Evolutionary conservation across 371 early-diverging fungal genomes (phyloP), one percentile per base, ranked within the genome.

Genomic region (Amoeboaphelidium protococcarum): DNA sequence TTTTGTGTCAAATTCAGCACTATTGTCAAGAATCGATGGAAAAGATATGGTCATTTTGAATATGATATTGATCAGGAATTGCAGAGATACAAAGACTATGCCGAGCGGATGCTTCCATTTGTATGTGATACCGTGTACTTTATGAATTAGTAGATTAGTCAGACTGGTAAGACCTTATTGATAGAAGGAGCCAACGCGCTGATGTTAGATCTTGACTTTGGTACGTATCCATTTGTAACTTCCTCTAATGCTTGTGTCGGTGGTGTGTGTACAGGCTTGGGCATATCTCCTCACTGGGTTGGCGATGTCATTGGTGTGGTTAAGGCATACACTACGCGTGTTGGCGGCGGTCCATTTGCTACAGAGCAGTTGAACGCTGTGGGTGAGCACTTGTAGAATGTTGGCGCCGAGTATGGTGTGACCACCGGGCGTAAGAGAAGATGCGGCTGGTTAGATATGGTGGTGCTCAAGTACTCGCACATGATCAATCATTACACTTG

Each of bases 241-340:
- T 83, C 84, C 22, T 85, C 86, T 48, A 83, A 76, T 67, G 87
- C 89, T 21, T 67, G 78, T 27, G 57, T 91, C 25, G 95, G 91
- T 52, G 95, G 95, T 57, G 91, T 87, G 44, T 82, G 80, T 60
- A 88, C 90, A 25, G 95, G 95, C 50, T 73, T 94, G 46, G 92
- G 92, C 47, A 68, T 94, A 45, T 80, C 90, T 23, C 89, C 91
- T 13, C 63, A 54, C 55, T 71, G 61, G 50, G 68, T 94, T 45
- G 67, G 67, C 23, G 71, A 76, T 44, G 69, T 82, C 25, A 66
- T 83, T 52, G 95, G 92, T 59, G 95, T 94, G 24, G 85, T 89
- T 50, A 94, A 94, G 68, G 95, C 95, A 3, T 94, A 94, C 65
- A 90, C 91, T 42, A 92, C 92, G n/a, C 79, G 95, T 54, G 95